Percentiles rank a stretch among this genome's conserved stretches.
Evolutionary conservation across 2,329 filamentous ascomycete genomes (phyloP).

Genomic region (Hymenoscyphus fructigenus): DNA sequence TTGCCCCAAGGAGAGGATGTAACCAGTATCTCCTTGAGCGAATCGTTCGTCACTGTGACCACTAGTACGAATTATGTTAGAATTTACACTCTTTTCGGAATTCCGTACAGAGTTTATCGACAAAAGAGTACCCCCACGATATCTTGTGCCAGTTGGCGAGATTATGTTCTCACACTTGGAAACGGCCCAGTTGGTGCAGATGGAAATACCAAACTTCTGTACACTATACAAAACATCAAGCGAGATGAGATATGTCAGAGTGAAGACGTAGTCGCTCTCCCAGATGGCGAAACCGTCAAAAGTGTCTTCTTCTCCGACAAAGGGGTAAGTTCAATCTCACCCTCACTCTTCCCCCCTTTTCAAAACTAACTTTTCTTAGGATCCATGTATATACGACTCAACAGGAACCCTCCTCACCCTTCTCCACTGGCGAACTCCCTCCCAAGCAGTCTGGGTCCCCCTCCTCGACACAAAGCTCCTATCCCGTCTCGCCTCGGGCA

Average conservation of each 20-base stretch:
- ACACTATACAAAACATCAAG: conserved; percentile 94
- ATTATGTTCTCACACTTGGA: conserved; percentile 94
- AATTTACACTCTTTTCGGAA: conserved; percentile 88
- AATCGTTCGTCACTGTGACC: conserved; percentile 85
- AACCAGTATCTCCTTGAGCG: conserved; percentile 84
- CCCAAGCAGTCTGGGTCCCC: conserved; percentile 87
- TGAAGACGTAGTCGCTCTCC: conserved; percentile 85
- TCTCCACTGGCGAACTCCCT: conserved; percentile 84
- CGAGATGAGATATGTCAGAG: conserved; percentile 92
- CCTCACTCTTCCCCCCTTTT: neutral
- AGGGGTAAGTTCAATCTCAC: conserved; percentile 60
- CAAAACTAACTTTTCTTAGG: conserved; percentile 47
- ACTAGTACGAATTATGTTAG: conserved; percentile 87
- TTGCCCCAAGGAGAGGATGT: conserved; percentile 87
- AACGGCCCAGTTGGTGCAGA: conserved; percentile 83
- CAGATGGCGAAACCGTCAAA: conserved; percentile 69
- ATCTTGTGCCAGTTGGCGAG: conserved; percentile 88
- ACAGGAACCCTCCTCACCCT: conserved; percentile 85
- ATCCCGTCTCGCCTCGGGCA: conserved; percentile 76
- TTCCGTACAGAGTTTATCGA: conserved; percentile 84
- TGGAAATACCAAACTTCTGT: conserved; percentile 75
- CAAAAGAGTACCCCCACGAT: conserved; percentile 90
- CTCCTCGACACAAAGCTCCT: conserved; percentile 86
- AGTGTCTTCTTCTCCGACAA: conserved; percentile 89
- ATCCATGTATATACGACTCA: conserved; percentile 95